phyloP scores from a whole-genome alignment of 257 asterid species.

The Primulina tabacum region DNA sequence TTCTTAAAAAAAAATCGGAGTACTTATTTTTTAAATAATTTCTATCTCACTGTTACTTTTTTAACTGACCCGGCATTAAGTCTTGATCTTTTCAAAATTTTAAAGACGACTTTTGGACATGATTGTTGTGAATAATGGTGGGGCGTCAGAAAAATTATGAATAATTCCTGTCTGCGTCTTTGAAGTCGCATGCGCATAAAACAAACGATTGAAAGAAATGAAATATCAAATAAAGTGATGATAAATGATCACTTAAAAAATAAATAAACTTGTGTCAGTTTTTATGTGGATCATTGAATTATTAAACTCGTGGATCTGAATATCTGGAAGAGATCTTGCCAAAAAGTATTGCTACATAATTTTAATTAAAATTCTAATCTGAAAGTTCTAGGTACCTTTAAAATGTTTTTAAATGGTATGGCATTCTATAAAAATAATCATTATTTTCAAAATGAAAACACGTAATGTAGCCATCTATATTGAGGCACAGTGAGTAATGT shows the following conservation, averaged over 20 bases:
- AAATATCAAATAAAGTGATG: too few relatives aligned
- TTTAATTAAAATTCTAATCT: neutral
- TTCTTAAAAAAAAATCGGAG: too few relatives aligned
- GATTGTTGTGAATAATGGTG: slow-evolving; percentile 5
- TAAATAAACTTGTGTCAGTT: neutral
- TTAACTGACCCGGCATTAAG: too few relatives aligned
- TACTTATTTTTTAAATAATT: too few relatives aligned
- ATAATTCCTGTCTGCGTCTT: slow-evolving; percentile 4
- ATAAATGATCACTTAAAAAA: too few relatives aligned
- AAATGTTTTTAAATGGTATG: neutral
- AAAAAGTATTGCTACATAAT: neutral
- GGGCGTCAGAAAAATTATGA: neutral
- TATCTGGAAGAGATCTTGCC: too few relatives aligned
- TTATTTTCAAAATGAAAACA: neutral
- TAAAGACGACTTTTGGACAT: slow-evolving; percentile 25
- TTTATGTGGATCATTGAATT: neutral
- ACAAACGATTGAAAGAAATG: too few relatives aligned
- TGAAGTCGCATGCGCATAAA: neutral
- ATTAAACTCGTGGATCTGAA: neutral
- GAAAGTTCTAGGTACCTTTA: too few relatives aligned
- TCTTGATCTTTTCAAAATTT: slow-evolving; percentile 22
- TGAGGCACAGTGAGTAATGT: too few relatives aligned
- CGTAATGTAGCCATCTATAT: neutral
- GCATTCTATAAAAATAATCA: neutral
- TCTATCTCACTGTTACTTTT: too few relatives aligned